Conservation (phyloP, 2,329 filamentous ascomycete genomes). For the Fusarium sp. region DNA sequence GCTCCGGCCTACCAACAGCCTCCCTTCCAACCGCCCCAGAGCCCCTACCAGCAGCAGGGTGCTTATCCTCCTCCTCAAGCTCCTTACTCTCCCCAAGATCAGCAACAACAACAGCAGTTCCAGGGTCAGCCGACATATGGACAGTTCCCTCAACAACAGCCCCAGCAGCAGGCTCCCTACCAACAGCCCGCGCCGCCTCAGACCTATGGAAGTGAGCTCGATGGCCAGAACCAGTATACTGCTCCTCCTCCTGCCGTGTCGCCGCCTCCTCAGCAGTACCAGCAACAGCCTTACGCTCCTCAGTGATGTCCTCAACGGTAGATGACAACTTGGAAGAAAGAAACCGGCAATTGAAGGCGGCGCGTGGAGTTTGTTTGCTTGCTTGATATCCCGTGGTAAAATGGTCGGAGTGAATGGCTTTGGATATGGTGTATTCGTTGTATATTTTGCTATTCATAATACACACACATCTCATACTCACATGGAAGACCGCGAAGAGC, state of each 20-base stretch:
- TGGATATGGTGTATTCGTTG: neutral
- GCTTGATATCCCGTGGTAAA: constrained; percentile 11
- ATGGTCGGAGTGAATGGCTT: neutral
- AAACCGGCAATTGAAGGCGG: neutral
- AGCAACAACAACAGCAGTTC: constrained; percentile 1
- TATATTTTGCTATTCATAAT: neutral
- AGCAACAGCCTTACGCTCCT: constrained; percentile 26
- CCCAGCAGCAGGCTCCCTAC: constrained; percentile 19
- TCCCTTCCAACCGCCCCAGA: constrained; percentile 40
- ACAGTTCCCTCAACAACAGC: constrained; percentile 41
- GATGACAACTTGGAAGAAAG: neutral
- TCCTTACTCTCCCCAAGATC: constrained; percentile 40
- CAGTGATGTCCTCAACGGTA: constrained; percentile 18
- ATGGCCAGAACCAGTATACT: constrained; percentile 28
- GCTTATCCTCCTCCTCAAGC: constrained; percentile 40
- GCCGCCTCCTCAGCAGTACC: constrained; percentile 39
- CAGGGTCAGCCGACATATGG: constrained; percentile 28
- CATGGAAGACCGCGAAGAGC: no score
- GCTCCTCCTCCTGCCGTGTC: constrained; percentile 29
- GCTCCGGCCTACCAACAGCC: constrained; percentile 25
- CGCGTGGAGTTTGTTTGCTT: constrained; percentile 12
- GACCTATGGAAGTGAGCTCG: constrained; percentile 27
- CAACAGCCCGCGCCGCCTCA: constrained; percentile 31
- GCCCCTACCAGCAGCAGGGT: constrained; percentile 46
- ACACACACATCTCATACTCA: neutral